phyloP scores from a whole-genome alignment of 2,329 filamentous ascomycete genomes.

The Oidium heveae region DNA sequence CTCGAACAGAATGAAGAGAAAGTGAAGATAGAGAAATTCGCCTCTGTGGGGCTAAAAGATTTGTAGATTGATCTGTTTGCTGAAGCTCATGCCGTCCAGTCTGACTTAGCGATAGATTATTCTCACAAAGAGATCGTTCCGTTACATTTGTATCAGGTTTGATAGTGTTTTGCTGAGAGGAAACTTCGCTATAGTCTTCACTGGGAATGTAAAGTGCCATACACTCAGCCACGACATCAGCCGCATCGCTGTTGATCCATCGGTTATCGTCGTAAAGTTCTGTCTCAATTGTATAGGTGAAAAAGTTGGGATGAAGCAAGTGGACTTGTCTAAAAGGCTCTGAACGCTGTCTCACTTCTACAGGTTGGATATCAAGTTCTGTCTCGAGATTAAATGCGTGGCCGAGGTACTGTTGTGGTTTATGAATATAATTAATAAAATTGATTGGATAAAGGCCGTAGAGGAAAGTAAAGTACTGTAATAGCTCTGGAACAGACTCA shows the following conservation, averaged over 20 bases:
- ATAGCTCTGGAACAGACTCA: conserved; percentile 36
- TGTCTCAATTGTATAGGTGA: conserved; percentile 51
- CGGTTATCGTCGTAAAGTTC: conserved; percentile 52
- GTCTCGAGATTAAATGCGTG: conserved; percentile 43
- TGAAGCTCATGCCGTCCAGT: neutral
- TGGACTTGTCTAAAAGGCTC: conserved; percentile 51
- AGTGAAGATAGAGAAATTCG: neutral
- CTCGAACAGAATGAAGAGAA: neutral
- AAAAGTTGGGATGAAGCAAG: conserved; percentile 64
- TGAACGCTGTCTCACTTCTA: conserved; percentile 50
- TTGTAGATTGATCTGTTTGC: neutral
- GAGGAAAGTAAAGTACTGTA: conserved; percentile 56
- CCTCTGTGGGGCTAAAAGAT: neutral
- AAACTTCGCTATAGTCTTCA: conserved; percentile 5
- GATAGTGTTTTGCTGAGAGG: conserved; percentile 1
- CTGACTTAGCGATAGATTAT: neutral
- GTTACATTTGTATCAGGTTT: conserved; percentile 1
- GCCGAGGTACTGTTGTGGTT: conserved; percentile 54
- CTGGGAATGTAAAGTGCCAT: conserved; percentile 33
- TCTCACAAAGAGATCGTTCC: neutral
- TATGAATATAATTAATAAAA: conserved; percentile 66
- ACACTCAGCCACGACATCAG: conserved; percentile 59
- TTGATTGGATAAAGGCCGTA: conserved; percentile 70
- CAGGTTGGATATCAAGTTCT: conserved; percentile 53
- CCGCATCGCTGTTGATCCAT: conserved; percentile 57